Evolutionary conservation across 208 protist species (phyloP).

Genomic region (Phytomonas francai): DNA sequence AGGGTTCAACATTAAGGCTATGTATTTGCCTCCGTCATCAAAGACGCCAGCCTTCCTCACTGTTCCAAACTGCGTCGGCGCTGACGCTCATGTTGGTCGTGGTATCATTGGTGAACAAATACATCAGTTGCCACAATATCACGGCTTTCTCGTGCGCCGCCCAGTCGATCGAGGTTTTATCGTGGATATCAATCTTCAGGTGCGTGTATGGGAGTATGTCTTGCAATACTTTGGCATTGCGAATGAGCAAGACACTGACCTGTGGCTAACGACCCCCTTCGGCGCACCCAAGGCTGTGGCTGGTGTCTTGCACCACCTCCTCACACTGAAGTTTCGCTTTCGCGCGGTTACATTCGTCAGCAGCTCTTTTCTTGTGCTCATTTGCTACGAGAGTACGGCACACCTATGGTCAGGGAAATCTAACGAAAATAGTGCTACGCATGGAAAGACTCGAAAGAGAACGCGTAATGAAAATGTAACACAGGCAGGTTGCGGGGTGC

Average conservation of each 20-base stretch:
- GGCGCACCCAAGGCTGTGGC: constrained; percentile 45
- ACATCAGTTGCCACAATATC: constrained; percentile 57
- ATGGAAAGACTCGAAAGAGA: constrained; percentile 1
- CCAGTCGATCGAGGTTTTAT: constrained; percentile 70
- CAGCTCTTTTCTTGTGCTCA: constrained; percentile 41
- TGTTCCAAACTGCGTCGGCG: constrained; percentile 69
- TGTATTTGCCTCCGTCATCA: constrained; percentile 32
- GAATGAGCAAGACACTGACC: constrained; percentile 44
- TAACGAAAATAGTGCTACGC: background rate
- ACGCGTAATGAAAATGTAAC: background rate
- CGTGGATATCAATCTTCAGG: constrained; percentile 60
- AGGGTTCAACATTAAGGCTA: constrained; percentile 62
- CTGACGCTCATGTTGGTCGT: constrained; percentile 44
- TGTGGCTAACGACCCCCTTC: constrained; percentile 67
- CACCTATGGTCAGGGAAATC: background rate
- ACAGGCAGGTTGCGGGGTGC: constrained; percentile 23
- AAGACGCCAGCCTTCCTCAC: constrained; percentile 14
- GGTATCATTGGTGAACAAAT: constrained; percentile 68
- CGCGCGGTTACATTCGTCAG: constrained; percentile 62
- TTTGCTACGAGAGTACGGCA: constrained; percentile 19
- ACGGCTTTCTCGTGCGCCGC: constrained; percentile 70
- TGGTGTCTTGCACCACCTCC: constrained; percentile 36
- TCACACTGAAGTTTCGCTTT: constrained; percentile 58
- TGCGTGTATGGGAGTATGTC: constrained; percentile 69
- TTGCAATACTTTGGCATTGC: constrained; percentile 62